phyloP scores from a whole-genome alignment of 768 basidiomycete genomes.

The Trametes elegans region DNA sequence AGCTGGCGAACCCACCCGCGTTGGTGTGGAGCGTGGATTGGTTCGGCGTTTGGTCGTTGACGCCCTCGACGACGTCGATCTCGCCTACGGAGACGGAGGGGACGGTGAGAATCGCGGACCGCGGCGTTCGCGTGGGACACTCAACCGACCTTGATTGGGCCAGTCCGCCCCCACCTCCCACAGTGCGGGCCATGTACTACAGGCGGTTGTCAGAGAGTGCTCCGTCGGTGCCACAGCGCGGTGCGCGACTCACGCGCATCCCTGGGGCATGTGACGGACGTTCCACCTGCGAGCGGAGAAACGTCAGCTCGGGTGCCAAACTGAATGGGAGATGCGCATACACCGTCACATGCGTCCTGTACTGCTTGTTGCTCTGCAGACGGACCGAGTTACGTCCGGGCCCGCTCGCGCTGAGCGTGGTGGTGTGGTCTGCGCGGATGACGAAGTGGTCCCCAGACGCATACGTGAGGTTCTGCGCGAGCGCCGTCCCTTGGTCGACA shows the following conservation, averaged over 20 bases:
- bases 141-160: slow-evolving; percentile 40
- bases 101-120: slow-evolving; percentile 6
- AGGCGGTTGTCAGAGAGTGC: slow-evolving; percentile 3
- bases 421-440: slow-evolving; percentile 54
- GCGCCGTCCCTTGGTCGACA: slow-evolving; percentile 46
- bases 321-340: slow-evolving; percentile 21
- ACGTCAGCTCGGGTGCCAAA: neutral
- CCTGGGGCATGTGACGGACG: slow-evolving; percentile 55
- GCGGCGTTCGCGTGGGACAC: slow-evolving; percentile 9
- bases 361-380: slow-evolving; percentile 50
- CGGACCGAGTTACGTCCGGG: slow-evolving; percentile 61
- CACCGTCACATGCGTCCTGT: slow-evolving; percentile 53
- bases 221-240: neutral
- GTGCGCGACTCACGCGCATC: slow-evolving; percentile 43
- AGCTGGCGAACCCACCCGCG: slow-evolving; percentile 48
- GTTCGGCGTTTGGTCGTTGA: slow-evolving; percentile 53
- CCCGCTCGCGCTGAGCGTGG: slow-evolving; percentile 42
- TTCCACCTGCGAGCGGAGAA: slow-evolving; percentile 39
- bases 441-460: slow-evolving; percentile 51
- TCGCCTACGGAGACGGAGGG: slow-evolving; percentile 51
- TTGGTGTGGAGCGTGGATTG: slow-evolving; percentile 54
- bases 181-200: slow-evolving; percentile 48
- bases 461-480: slow-evolving; percentile 54
- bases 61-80: slow-evolving; percentile 55
- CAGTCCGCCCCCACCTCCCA: slow-evolving; percentile 50